Evolutionary conservation across 345 rosid species (phyloP).

Genomic region (Laguncularia racemosa): DNA sequence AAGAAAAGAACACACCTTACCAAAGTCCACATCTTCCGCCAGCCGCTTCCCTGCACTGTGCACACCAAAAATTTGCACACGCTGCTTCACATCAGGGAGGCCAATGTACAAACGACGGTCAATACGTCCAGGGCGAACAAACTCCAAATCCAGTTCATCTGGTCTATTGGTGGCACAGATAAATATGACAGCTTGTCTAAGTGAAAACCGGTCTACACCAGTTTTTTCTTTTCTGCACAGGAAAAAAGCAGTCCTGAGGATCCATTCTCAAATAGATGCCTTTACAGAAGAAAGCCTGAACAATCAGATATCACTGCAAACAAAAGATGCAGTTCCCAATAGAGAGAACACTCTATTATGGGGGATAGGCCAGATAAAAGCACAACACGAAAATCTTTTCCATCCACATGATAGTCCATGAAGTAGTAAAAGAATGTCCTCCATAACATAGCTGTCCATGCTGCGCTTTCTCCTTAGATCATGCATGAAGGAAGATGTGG

Average conservation of each 20-base stretch:
- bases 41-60: slow-evolving; percentile 82
- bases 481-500: no score
- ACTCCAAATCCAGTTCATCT: slow-evolving; percentile 91
- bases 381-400: no score
- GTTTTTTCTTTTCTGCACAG: slow-evolving; percentile 70
- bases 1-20: slow-evolving; percentile 35
- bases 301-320: no score
- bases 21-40: slow-evolving; percentile 81
- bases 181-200: slow-evolving; percentile 95
- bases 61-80: slow-evolving; percentile 85
- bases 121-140: slow-evolving; percentile 87
- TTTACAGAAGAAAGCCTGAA: no score
- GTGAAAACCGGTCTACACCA: slow-evolving; percentile 83
- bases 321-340: no score
- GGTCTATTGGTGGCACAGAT: slow-evolving; percentile 98
- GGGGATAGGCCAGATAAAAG: no score
- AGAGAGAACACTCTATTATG: no score
- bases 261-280: not conserved
- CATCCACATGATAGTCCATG: no score
- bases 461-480: no score
- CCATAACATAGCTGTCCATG: no score
- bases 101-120: slow-evolving; percentile 95
- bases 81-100: slow-evolving; percentile 84
- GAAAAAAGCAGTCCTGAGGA: not conserved
- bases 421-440: no score